Evolutionary conservation across 306 rosid species (phyloP).

Genomic region (Rosa chinensis): DNA sequence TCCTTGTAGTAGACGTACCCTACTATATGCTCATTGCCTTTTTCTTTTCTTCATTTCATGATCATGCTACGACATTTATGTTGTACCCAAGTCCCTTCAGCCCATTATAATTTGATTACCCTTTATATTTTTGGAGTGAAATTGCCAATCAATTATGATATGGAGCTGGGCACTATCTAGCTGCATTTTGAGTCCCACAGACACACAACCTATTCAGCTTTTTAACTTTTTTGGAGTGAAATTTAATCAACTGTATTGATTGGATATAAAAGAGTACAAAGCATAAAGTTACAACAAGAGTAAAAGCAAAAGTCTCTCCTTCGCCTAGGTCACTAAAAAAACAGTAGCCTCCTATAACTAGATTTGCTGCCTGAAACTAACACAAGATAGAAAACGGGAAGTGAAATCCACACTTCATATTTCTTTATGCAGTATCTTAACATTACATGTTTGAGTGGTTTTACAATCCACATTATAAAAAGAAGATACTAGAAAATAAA

Average conservation of each 20-base stretch:
- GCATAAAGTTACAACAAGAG: not conserved
- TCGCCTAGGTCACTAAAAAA: no score
- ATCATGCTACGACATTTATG: not conserved
- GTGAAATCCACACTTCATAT: no score
- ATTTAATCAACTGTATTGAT: not conserved
- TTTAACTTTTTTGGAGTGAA: not conserved
- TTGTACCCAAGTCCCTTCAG: not conserved
- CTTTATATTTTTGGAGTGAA: not conserved
- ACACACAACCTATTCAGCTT: not conserved
- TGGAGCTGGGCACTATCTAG: not conserved
- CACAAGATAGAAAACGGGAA: no score
- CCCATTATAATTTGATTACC: constrained; percentile 1
- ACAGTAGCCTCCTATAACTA: no score
- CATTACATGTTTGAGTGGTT: no score
- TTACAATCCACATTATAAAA: no score
- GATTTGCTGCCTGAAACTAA: no score
- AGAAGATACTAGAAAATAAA: no score
- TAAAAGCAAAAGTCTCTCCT: no score
- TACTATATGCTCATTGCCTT: not conserved
- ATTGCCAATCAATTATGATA: not conserved
- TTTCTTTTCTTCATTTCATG: not conserved
- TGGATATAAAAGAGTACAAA: not conserved
- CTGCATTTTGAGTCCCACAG: not conserved
- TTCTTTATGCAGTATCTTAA: no score
- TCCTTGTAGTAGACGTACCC: not conserved